phyloP scores from a whole-genome alignment of 768 basidiomycete species.

The Cystofilobasidium macerans region DNA sequence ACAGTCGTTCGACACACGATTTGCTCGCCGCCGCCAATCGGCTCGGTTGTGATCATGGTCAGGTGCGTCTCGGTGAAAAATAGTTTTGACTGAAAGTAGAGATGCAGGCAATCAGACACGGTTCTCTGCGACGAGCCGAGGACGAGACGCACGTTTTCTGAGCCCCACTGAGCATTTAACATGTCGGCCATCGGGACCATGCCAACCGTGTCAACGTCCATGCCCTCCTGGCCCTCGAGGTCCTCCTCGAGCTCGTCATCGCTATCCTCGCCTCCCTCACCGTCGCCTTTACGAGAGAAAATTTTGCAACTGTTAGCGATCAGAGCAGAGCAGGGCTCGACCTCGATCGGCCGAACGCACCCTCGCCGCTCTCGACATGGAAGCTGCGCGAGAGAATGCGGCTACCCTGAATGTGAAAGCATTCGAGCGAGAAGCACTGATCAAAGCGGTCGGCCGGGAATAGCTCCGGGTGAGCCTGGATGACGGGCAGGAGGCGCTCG shows the following conservation, averaged over 20 bases:
- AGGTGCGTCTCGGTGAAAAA: conserved; percentile 64
- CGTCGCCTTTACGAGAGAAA: conserved; percentile 7
- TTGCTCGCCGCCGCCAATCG: conserved; percentile 67
- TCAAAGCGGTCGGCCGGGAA: conserved; percentile 47
- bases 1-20: conserved; percentile 65
- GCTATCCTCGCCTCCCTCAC: conserved; percentile 9
- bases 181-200: conserved; percentile 98
- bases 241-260: conserved; percentile 31
- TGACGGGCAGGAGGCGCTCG: conserved; percentile 56
- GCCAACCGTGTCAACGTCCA: conserved; percentile 55
- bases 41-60: conserved; percentile 68
- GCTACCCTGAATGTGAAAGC: conserved; percentile 81
- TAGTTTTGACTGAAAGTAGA: conserved; percentile 55
- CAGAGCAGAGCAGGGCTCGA: too few relatives aligned
- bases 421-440: conserved; percentile 53
- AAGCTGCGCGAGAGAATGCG: conserved; percentile 88
- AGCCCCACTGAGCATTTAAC: conserved; percentile 75
- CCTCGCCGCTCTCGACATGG: conserved; percentile 50
- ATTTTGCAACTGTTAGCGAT: too few relatives aligned
- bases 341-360: conserved; percentile 29
- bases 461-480: conserved; percentile 44
- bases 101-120: conserved; percentile 12
- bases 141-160: conserved; percentile 58
- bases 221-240: conserved; percentile 45
- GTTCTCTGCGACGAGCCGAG: not conserved